Base-by-base conservation (phyloP, 129 eudicot genomes). In the Chrysanthemum lavandulifolium region DNA sequence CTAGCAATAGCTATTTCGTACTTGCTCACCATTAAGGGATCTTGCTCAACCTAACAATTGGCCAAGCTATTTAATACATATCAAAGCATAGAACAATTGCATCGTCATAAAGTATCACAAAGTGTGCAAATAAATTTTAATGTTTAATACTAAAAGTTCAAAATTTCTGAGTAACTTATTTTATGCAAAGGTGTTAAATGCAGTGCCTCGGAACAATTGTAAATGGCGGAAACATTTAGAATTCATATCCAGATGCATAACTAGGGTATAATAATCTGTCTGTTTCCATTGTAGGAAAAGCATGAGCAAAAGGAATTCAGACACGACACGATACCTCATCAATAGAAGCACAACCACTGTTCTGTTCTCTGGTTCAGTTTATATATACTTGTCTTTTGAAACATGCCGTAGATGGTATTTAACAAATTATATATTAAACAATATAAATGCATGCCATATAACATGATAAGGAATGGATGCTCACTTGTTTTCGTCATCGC, bases 401-500 rank as follows among this genome's bases (percentile, higher is more conserved):
- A 3, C 8, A 36, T 36, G 8, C 0, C 13, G 21, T 14, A 61
- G 7, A 23, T 23, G 72, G 60, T 52, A 6, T 11, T 67, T 6
- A 51, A 13, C 1, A 10, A 63, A 31, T 53, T 11, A 56, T 21
- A 55, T 56, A 58, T 6, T 33, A 25, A 43, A 31, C 14, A 21
- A n/a, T 23, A 2, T 31, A 45, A 76, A 68, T 25, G 13, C 14
- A 31, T 60, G 47, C 10, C 10, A 13, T 13, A 69, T 6, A 56
- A 65, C 21, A 68, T 5, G 36, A 51, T 8, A 56, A 14, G 51
- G 63, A 68, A 48, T 5, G 71, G 40, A 48, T 57, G 27, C 80
- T 72, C 43, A 87, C 92, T 66, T 73, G 10, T 87, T 78, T 66
- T 85, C 77, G 5, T 69, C 79, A 6, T 80, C 75, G 50, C 69